phyloP scores from a whole-genome alignment of 371 early-diverging fungal genomes.

The Zychaea mexicana region DNA sequence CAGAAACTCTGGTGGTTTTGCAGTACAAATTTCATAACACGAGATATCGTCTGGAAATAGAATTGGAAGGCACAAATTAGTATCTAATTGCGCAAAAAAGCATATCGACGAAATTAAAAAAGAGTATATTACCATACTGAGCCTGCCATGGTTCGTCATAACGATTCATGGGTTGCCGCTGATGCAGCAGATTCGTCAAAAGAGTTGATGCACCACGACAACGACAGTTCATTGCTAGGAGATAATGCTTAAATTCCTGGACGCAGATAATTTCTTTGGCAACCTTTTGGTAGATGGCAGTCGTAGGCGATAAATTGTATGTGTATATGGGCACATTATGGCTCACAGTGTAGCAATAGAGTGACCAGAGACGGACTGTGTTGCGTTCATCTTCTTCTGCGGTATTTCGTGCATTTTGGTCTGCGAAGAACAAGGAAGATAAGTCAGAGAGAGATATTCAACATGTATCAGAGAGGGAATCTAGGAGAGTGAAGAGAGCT shows the following conservation, averaged over 20 bases:
- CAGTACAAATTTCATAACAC: conserved; percentile 71
- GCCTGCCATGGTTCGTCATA: conserved; percentile 77
- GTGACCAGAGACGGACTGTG: conserved; percentile 66
- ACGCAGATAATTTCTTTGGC: conserved; percentile 71
- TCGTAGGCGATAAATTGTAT: conserved; percentile 69
- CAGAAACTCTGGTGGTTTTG: conserved; percentile 53
- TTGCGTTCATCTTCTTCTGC: conserved; percentile 62
- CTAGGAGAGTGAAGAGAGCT: no score
- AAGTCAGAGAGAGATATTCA: not conserved
- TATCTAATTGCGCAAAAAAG: no score
- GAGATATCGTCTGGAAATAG: conserved; percentile 60
- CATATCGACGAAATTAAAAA: not conserved
- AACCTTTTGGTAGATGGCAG: conserved; percentile 66
- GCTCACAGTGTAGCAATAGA: conserved; percentile 53
- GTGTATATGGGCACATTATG: conserved; percentile 66
- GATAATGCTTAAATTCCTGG: conserved; percentile 72
- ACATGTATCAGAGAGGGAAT: no score
- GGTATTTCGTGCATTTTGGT: conserved; percentile 44
- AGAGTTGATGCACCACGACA: conserved; percentile 71
- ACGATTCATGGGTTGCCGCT: conserved; percentile 55
- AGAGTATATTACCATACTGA: conserved; percentile 59
- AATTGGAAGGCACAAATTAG: not conserved
- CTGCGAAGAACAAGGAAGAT: no score
- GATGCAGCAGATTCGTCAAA: conserved; percentile 70
- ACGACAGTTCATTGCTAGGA: conserved; percentile 68